Base-by-base conservation (phyloP, 2,329 filamentous ascomycete genomes). In the Aureobasidium sp. region DNA sequence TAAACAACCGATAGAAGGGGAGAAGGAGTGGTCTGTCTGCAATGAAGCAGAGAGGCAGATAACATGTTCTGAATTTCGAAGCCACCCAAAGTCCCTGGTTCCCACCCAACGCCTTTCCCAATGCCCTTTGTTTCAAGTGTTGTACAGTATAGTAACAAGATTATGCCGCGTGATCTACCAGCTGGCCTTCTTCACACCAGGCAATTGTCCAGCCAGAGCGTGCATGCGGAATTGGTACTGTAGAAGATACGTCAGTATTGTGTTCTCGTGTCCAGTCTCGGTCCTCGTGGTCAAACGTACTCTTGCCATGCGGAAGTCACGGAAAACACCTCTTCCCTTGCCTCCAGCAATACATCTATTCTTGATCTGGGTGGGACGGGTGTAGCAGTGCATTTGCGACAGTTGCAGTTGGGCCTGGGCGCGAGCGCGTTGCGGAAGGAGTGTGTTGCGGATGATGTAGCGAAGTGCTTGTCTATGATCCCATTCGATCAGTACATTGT, bases 361-460 rank as follows among this genome's bases (percentile, higher is more conserved):
- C 75, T 88, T 87, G 75, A 99, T 92, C 80, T 97, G 92, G 55
- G 93, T 96, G 63, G 90, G 86, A 64, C 92, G 84, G 39, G 94
- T 97, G 78, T 97, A 97, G 80, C 85, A 87, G 79, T 97, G 92
- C 93, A 97, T 97, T 78, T 96, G 88, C 3, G 88, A 86, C 67
- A 99, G 82, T 78, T 97, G 88, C 62, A 99, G 84, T 79, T 97
- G 93, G 45, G 94, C 94, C 74, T 96, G 89, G 65, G 90, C 91
- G 70, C 95, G 89, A 57, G 89, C 86, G 71, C 92, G 85, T 62
- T 86, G 81, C 1, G 92, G 86, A 3, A 99, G 87, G 1, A 87
- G 88, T 36, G 91, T 94, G 77, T 99, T 99, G 75, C 90, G 91
- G 74, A 96, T 90, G 66, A 96, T 88, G 79, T 97, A 97, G 70